A percentile compares a stretch with the other conserved stretches of the same genome.
Conservation (phyloP, 345 rosid genomes). For the Salix dunnii region DNA sequence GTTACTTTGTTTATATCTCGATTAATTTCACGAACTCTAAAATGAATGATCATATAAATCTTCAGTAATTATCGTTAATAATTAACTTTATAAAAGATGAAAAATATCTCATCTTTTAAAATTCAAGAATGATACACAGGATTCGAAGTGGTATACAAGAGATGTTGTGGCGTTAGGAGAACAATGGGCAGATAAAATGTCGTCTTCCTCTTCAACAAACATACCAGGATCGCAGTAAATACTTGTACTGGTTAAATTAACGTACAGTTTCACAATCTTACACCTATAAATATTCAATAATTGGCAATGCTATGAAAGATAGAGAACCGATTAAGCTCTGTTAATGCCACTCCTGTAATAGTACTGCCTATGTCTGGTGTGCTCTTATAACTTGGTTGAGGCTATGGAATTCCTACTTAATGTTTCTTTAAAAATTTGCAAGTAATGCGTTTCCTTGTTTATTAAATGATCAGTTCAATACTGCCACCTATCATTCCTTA, state of each 20-base stretch:
- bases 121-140: constrained; percentile 32
- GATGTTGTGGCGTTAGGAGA: constrained; percentile 94
- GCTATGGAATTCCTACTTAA: background rate
- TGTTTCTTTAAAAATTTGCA: no score
- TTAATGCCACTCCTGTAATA: background rate
- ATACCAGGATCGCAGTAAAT: constrained; percentile 58
- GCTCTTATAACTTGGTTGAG: background rate
- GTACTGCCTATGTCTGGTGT: background rate
- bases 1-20: accelerated
- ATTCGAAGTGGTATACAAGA: constrained; percentile 76
- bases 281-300: constrained; percentile 69
- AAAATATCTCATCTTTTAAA: background rate
- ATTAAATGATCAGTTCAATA: background rate
- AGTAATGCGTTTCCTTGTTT: background rate
- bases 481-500: background rate
- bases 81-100: no score
- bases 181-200: constrained; percentile 90
- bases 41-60: no score
- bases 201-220: constrained; percentile 63
- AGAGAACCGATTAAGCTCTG: background rate
- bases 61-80: no score
- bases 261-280: constrained; percentile 46
- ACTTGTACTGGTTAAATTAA: constrained; percentile 71
- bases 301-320: constrained; percentile 43
- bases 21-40: accelerated